A percentile compares a stretch with the other conserved stretches of the same genome.
These are phyloP conservation scores for Penicillium sp. DNA, from an alignment of 2,329 filamentous ascomycete species.

Conservation along the genomic window DNA sequence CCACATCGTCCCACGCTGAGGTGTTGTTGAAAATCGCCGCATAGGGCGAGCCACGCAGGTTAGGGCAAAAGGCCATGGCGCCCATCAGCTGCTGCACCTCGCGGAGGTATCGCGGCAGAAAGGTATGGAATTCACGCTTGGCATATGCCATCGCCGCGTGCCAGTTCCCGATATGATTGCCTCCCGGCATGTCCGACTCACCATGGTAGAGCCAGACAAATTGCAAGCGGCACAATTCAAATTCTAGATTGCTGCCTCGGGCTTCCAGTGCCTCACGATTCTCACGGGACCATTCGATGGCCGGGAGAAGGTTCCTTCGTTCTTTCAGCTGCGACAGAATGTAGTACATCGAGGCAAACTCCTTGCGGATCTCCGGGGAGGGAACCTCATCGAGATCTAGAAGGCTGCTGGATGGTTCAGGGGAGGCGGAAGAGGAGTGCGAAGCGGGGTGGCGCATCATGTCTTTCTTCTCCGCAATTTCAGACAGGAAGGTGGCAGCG, in stretches of 20 bases:
- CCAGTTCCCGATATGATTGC: constrained; percentile 42
- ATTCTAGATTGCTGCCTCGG: constrained; percentile 89
- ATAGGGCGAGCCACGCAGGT: constrained; percentile 79
- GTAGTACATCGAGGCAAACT: constrained; percentile 88
- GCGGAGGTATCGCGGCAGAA: constrained; percentile 71
- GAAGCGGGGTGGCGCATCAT: constrained; percentile 35
- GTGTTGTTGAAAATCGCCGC: constrained; percentile 73
- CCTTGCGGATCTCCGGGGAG: constrained; percentile 70
- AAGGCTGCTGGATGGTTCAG: constrained; percentile 47
- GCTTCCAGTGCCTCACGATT: constrained; percentile 74
- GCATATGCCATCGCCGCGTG: constrained; percentile 74
- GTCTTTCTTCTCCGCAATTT: constrained; percentile 59
- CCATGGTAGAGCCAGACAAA: constrained; percentile 87
- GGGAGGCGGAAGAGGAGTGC: constrained; percentile 33
- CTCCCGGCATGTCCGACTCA: constrained; percentile 55
- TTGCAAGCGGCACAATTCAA: constrained; percentile 87
- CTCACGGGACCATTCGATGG: constrained; percentile 80
- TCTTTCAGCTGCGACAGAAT: constrained; percentile 79
- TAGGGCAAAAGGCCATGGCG: constrained; percentile 77
- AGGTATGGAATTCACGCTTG: constrained; percentile 70
- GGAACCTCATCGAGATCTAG: constrained; percentile 62
- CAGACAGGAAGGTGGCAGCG: constrained; percentile 79
- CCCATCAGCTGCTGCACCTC: constrained; percentile 82
- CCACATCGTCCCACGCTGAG: constrained; percentile 78
- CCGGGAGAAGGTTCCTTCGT: constrained; percentile 72